Conservation (phyloP, 2,329 filamentous ascomycete genomes). For the Colletotrichum sidae region DNA sequence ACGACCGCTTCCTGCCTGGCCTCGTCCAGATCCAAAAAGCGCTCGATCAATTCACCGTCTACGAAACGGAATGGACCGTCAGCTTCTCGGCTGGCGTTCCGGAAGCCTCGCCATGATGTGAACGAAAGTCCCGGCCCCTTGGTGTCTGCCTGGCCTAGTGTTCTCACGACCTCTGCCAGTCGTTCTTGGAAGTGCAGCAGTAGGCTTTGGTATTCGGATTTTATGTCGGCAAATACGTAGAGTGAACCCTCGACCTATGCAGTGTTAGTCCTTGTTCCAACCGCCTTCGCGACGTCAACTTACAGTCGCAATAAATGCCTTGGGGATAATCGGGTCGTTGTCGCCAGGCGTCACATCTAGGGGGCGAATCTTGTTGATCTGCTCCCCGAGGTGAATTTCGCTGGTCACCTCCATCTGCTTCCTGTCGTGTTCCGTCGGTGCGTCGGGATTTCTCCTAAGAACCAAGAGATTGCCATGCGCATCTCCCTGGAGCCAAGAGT, state of each 20-base stretch:
- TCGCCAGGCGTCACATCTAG: conserved; percentile 75
- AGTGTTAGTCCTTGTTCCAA: conserved; percentile 36
- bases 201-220: conserved; percentile 77
- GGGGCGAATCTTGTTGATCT: conserved; percentile 88
- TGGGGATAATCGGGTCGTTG: conserved; percentile 78
- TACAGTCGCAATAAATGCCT: conserved; percentile 91
- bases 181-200: conserved; percentile 83
- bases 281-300: conserved; percentile 47
- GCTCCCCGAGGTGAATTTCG: conserved; percentile 89
- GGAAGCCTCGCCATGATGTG: conserved; percentile 83
- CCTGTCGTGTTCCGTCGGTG: conserved; percentile 80
- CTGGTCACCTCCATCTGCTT: conserved; percentile 78
- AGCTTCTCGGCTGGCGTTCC: conserved; percentile 75
- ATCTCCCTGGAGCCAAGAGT: conserved; percentile 86
- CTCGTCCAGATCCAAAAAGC: conserved; percentile 79
- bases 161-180: conserved; percentile 74
- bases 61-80: conserved; percentile 88
- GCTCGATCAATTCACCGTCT: conserved; percentile 90
- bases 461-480: conserved; percentile 89
- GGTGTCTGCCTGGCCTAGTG: conserved; percentile 74
- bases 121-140: conserved; percentile 58
- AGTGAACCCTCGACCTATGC: conserved; percentile 88
- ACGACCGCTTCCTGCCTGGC: conserved; percentile 65
- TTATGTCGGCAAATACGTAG: conserved; percentile 88
- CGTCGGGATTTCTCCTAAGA: conserved; percentile 77